Percentiles rank a stretch among this genome's conserved stretches.
phyloP scores from a whole-genome alignment of 1,139 yeast species.

The Debaryomyces subglobosus region DNA sequence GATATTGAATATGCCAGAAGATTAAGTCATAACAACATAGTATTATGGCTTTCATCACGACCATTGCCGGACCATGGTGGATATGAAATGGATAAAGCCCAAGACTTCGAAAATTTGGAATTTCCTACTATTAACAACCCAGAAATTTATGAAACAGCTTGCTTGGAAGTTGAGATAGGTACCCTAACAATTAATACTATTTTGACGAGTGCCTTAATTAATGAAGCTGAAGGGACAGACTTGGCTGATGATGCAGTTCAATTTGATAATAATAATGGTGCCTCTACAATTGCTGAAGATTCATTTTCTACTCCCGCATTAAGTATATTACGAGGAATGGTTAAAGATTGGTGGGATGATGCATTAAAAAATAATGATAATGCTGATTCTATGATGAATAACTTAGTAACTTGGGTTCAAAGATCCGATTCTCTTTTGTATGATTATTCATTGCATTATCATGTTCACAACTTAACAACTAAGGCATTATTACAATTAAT shows the following conservation, averaged over 20 bases:
- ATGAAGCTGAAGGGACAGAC: conserved; percentile 90
- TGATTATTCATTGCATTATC: conserved; percentile 80
- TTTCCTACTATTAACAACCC: conserved; percentile 79
- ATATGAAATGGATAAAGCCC: conserved; percentile 59
- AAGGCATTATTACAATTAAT: conserved; percentile 81
- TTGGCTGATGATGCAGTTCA: conserved; percentile 58
- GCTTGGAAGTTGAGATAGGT: conserved; percentile 77
- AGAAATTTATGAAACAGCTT: conserved; percentile 76
- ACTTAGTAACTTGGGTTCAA: conserved; percentile 87
- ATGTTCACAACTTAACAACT: conserved; percentile 82
- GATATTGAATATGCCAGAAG: conserved; percentile 88
- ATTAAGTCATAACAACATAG: conserved; percentile 63
- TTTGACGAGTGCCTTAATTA: conserved; percentile 78
- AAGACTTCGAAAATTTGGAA: conserved; percentile 61
- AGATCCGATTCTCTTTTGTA: conserved; percentile 71
- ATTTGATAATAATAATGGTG: conserved; percentile 46
- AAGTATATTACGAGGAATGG: conserved; percentile 67
- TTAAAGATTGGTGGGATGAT: conserved; percentile 94
- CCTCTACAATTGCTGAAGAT: conserved; percentile 67
- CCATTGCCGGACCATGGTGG: conserved; percentile 91
- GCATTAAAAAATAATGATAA: conserved; percentile 68
- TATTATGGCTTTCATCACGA: conserved; percentile 91
- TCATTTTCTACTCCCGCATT: conserved; percentile 82
- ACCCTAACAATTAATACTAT: conserved; percentile 86
- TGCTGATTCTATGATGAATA: conserved; percentile 86